Evolutionary conservation across 805 yeast genomes (phyloP), one percentile per base, ranked within the genome.

Genomic region (Starmerella potacharoeniae): DNA sequence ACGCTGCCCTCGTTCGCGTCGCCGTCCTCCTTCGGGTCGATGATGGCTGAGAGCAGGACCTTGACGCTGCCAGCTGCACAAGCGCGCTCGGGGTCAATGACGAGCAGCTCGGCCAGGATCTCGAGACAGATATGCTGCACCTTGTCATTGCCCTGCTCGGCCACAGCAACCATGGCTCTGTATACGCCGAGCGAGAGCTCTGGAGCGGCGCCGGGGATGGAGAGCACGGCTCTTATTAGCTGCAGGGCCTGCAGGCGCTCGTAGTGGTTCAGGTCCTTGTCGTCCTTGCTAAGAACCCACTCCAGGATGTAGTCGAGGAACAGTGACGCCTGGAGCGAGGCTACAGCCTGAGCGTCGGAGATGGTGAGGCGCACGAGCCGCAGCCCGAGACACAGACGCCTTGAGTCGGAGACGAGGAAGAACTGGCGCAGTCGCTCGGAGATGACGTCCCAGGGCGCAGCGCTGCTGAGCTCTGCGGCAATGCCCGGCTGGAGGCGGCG

Each of bases 201-300:
- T 28, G 72, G 67, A 6, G 74, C 69, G 1, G 88, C 91, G 65
- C 66, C 71, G 1, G 74, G 75, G 2, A 80, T 71, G 41, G 76
- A 81, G 2, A 85, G 62, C 55, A 85, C 79, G 35, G 75, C 72
- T 33, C 96, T 73, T 0, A 88, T 69, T 30, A 88, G 70, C 62
- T 83, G 84, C 35, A 91, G 64, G 0, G 95, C 93, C 63, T 89
- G 88, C 48, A 81, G 83, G 57, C 89, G 77, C 63, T 90, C 96
- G 2, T 80, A 68, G 29, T 79, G 76, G 55, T 64, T 55, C 9
- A 56, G 52, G 42, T 52, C 68, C 2, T 79, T 67, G 39, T 75
- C 70, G 28, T 81, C 83, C 51, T 80, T 80, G 0, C 85, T 75
- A 36, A 91, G 69, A 0, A 95, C 76, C 14, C 80, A 73, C 1